Evolutionary conservation across 148 eudicot genomes (phyloP), one percentile per base, ranked within the genome.

Genomic region (Chenopodium formosanum): DNA sequence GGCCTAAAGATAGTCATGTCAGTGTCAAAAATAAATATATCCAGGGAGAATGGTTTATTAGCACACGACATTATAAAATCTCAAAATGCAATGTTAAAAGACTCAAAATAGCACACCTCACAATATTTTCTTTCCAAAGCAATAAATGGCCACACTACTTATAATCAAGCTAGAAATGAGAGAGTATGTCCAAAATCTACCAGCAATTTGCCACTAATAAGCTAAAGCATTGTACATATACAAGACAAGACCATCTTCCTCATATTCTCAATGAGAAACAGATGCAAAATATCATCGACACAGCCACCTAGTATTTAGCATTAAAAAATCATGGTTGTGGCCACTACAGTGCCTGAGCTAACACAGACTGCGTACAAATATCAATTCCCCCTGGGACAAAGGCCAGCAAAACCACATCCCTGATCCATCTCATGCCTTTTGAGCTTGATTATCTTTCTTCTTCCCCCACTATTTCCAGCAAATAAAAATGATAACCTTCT

Each of bases 1-100:
- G 70, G 85, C 91, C 97, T 92, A 75, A 47, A 79, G 46, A 72
- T 50, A 83, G 47, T 58, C 65, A 76, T 32, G 32, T 63, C 67
- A 64, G 53, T 68, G 70, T n/a, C 25, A 67, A 58, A 0, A 40
- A 71, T 32, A 78, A 22, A 23, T 58, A 37, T 31, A 74, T 50
- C 47, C n/a, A 70, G 40, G 9, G 14, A 70, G 40, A 34, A 34
- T 37, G 8, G n/a, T 17, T 17, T 70, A 20, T 34, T 34, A 2
- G n/a, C 48, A 40, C 8, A 20, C 23, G 48, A 40, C 47, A 65
- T 66, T 70, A 70, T 6, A 12, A 12, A 70, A 34, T 17, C 44
- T 20, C 13, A 72, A 40, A 40, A 22, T 0, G 7, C 68, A 44
- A 46, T 47, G 80, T 29, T 64, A 77, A 25, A 77, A 40, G 44